Evolutionary conservation across 768 basidiomycete genomes (phyloP), one percentile per base, ranked within the genome.

Genomic region (Suillus sp.): DNA sequence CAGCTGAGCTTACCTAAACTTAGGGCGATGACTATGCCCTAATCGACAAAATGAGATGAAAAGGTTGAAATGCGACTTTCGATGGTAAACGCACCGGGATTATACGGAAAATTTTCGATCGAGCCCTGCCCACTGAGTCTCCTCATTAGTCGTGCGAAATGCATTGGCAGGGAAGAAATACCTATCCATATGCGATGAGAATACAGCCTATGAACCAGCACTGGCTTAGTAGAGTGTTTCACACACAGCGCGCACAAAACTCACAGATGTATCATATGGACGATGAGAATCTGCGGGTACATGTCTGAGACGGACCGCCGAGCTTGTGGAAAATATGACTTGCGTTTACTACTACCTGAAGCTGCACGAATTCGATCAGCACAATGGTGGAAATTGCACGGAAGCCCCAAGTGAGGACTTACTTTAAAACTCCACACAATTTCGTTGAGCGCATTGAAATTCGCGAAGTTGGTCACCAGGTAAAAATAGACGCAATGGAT

Each of bases 401-500:
- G 25, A 57, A 13, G 25, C 10, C 9, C 4, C 18, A 55, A 13
- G 27, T 38, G 38, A 13, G 13, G 3, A 54, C 60, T 37, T 20
- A 61, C 60, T 56, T 13, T 35, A 14, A 63, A 48, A 27, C 43
- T 30, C 79, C 78, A 78, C 22, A 69, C 74, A 2, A 75, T 70
- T 3, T 56, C 65, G 5, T 69, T 54, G 35, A 79, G 60, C 25
- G 67, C 68, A 6, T 50, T 1, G 2, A 74, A 70, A 60, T 78
- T 75, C 35, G 59, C 69, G 56, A 72, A 78, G 47, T 76, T 79
- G 11, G 67, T 69, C 47, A 80, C 71, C 43, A 77, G 60, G 68
- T 78, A 80, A 65, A 69, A 74, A 65, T 80, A 79, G 18, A 79
- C 42, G 34, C 68, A 68, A 61, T 78, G 75, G 3, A 76, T 72